These are phyloP conservation scores for Cladosporium sphaerospermum DNA, from an alignment of 2,329 filamentous ascomycete species.

Conservation along the genomic window DNA sequence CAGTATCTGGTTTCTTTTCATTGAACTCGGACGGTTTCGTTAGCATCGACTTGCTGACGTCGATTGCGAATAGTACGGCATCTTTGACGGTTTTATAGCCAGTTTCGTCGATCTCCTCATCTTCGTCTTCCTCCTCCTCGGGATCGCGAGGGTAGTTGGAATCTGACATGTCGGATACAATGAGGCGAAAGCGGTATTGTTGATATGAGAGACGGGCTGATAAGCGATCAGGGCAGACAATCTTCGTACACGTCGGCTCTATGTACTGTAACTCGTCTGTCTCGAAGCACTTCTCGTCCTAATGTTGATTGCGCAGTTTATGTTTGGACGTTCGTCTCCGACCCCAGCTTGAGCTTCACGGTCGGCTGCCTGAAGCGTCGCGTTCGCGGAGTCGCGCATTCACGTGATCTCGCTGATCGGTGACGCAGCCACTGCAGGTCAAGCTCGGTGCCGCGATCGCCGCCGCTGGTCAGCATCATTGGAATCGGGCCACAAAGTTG, in stretches of 20 bases:
- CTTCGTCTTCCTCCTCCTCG: conserved; percentile 58
- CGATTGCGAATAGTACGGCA: conserved; percentile 95
- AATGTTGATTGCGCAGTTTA: too few relatives aligned
- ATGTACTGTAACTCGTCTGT: too few relatives aligned
- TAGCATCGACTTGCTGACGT: conserved; percentile 85
- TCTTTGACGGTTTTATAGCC: conserved; percentile 90
- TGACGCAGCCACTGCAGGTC: too few relatives aligned
- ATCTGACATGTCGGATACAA: conserved; percentile 12
- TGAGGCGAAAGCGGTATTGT: not conserved
- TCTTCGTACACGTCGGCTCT: too few relatives aligned
- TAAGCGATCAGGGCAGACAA: too few relatives aligned
- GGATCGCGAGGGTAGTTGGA: conserved; percentile 25
- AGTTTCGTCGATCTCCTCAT: conserved; percentile 61
- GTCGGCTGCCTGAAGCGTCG: too few relatives aligned
- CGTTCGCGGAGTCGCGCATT: too few relatives aligned
- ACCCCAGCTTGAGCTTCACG: too few relatives aligned
- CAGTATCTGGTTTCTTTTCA: conserved; percentile 69
- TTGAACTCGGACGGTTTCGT: conserved; percentile 54
- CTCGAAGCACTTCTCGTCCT: too few relatives aligned
- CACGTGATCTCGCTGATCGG: too few relatives aligned
- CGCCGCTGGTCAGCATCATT: conserved; percentile 9
- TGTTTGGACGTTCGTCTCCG: too few relatives aligned
- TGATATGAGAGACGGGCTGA: too few relatives aligned
- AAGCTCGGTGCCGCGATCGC: not conserved
- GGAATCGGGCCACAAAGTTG: conserved; percentile 3